A percentile compares a stretch with the other conserved stretches of the same genome.
Conservation (phyloP, 2,329 filamentous ascomycete species). For the Epicoccum nigrum region DNA sequence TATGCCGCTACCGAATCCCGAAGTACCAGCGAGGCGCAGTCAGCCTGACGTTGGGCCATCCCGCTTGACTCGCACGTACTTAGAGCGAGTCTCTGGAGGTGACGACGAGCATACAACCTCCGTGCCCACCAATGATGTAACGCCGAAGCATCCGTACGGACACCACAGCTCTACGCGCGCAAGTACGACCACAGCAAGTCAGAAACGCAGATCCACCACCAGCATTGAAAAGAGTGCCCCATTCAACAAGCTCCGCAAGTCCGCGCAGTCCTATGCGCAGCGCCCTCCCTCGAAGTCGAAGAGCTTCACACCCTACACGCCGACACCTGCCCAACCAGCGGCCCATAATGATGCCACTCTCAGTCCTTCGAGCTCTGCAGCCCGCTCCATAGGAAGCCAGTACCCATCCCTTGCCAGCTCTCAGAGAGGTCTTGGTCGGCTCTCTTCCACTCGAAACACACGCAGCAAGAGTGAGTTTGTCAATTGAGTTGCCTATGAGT, state of each 20-base stretch:
- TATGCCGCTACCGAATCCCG: constrained; percentile 17
- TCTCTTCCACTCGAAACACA: constrained; percentile 11
- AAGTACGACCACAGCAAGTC: neutral
- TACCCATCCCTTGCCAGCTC: neutral
- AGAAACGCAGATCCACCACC: neutral
- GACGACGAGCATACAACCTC: too few relatives aligned
- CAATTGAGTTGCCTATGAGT: neutral
- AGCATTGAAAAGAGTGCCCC: neutral
- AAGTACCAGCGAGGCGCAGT: too few relatives aligned
- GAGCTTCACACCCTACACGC: neutral
- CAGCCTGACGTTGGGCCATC: too few relatives aligned
- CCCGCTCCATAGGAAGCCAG: neutral
- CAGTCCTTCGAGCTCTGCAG: neutral
- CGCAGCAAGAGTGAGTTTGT: constrained; percentile 5
- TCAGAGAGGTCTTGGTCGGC: neutral
- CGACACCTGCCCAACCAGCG: neutral
- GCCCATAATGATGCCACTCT: neutral
- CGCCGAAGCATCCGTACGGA: too few relatives aligned
- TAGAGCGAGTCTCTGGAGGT: too few relatives aligned
- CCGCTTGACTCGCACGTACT: neutral
- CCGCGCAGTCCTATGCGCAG: neutral
- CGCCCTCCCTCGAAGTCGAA: neutral
- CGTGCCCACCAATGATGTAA: too few relatives aligned
- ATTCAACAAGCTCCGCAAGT: neutral
- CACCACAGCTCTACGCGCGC: neutral